Evolutionary conservation across 1,284 basidiomycete species (phyloP).

Genomic region (Cutaneotrichosporon curvatum): DNA sequence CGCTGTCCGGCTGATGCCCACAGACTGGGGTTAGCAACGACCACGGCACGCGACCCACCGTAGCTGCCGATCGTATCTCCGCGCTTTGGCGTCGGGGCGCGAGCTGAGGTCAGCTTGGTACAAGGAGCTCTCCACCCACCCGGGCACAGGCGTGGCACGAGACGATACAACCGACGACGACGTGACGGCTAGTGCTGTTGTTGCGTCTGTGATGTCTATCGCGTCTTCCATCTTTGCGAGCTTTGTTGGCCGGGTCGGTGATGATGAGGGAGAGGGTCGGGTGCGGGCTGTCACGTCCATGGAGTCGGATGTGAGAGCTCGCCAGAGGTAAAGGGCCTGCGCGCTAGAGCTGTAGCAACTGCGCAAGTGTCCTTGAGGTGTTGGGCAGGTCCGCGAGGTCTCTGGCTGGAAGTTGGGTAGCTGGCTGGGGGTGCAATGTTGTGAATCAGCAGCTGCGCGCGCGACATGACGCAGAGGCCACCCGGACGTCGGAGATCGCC

Average conservation of each 20-base stretch:
- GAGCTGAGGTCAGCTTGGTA: constrained; percentile 20
- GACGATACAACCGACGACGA: constrained; percentile 7
- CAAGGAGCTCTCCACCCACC: constrained; percentile 1
- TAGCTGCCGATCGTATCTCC: constrained; percentile 85
- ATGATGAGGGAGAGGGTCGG: constrained; percentile 9
- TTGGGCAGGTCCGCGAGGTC: too few species aligned
- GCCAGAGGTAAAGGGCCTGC: not conserved
- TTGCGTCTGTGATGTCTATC: constrained; percentile 34
- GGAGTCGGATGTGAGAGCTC: too few species aligned
- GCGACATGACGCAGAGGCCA: not conserved
- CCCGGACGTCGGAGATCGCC: too few species aligned
- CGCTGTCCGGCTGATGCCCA: constrained; percentile 92
- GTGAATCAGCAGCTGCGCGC: not conserved
- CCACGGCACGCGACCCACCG: constrained; percentile 52
- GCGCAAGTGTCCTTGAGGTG: not conserved
- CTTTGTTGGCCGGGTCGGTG: constrained; percentile 22
- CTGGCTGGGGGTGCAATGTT: not conserved
- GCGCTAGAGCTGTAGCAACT: not conserved
- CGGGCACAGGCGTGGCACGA: constrained; percentile 13
- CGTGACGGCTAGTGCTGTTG: constrained; percentile 11
- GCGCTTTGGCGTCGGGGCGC: constrained; percentile 73
- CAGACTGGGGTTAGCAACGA: constrained; percentile 52
- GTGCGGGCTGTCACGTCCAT: too few species aligned
- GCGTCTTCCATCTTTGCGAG: constrained; percentile 42
- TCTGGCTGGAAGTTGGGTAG: too few species aligned